These are phyloP conservation scores for Leishmania gerbilli DNA, from an alignment of 208 protist species.

Conservation along the genomic window DNA sequence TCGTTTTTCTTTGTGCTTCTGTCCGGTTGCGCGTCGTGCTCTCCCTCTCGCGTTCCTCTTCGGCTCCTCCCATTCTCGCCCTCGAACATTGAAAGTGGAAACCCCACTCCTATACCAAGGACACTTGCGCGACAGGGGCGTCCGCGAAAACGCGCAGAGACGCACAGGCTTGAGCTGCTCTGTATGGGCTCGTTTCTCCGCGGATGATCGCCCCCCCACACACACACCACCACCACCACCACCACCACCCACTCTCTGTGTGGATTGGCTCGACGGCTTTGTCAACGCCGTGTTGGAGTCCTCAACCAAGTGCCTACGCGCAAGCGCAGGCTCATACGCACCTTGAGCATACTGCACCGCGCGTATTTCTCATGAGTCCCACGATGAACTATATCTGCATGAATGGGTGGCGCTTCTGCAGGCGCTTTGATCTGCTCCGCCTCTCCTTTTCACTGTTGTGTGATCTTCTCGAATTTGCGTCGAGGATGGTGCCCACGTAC, in stretches of 20 bases:
- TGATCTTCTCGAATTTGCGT: background rate
- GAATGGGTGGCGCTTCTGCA: background rate
- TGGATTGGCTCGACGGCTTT: background rate
- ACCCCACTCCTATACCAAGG: background rate
- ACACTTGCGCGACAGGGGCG: background rate
- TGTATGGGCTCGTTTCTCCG: background rate
- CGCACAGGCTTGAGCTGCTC: background rate
- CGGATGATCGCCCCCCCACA: background rate
- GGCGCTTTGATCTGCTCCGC: background rate
- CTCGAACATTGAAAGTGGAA: background rate
- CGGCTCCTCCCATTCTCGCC: background rate
- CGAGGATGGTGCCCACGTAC: background rate
- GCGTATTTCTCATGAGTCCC: background rate
- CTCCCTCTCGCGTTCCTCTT: background rate
- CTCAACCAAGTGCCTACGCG: no score
- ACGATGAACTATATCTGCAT: background rate
- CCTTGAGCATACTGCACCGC: background rate
- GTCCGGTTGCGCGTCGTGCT: background rate
- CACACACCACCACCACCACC: no score
- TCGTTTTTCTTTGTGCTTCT: background rate
- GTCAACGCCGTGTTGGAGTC: background rate
- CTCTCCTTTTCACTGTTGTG: background rate
- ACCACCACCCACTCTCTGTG: background rate
- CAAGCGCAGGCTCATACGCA: background rate
- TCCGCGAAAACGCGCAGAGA: background rate